Evolutionary conservation across 2,329 filamentous ascomycete genomes (phyloP), one percentile per base, ranked within the genome.

Genomic region (Penicillium sp.): DNA sequence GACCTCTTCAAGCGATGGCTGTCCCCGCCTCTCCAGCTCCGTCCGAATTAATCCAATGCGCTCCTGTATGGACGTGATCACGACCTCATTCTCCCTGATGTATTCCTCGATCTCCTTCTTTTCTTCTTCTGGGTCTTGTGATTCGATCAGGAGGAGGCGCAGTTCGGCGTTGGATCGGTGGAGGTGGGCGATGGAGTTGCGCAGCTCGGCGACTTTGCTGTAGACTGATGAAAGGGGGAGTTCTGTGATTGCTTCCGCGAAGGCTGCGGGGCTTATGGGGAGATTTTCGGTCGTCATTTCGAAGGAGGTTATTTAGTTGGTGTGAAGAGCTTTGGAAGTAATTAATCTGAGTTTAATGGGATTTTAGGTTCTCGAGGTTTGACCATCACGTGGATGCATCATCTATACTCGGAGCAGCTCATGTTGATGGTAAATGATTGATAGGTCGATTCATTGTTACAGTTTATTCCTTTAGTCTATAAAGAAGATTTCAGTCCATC

Each of bases 141-240:
- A 55, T 26, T 80, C 61, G 18, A 54, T 41, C 15, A 70, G 54
- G 50, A 72, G 80, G 4, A 69, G 65, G 32, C 71, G 64, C 34
- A 81, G 69, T 51, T 80, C 72, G 27, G 60, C 57, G 56, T 82
- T 82, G 9, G 74, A 78, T 32, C 66, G 66, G 30, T 70, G 62
- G 17, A 82, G 72, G 50, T 82, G 78, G 2, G 65, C 57, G 51
- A 80, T 75, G 41, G 70, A 75, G 64, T 81, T 82, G 29, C 65
- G 66, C 7, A 82, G 67, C 52, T 82, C 79, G 40, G 72, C 68
- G 39, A 73, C 73, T 67, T 81, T 82, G 55, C 69, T 65, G 64
- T 80, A 76, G 17, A 82, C 64, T 13, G 73, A 69, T 42, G 74
- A 70, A 47, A 80, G 61, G 7, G 77, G 72, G 6, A 82, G 73